A percentile compares a stretch with the other conserved stretches of the same genome.
Conservation (phyloP, 2,329 filamentous ascomycete genomes). For the Ophiocordyceps camponoti-floridani region DNA sequence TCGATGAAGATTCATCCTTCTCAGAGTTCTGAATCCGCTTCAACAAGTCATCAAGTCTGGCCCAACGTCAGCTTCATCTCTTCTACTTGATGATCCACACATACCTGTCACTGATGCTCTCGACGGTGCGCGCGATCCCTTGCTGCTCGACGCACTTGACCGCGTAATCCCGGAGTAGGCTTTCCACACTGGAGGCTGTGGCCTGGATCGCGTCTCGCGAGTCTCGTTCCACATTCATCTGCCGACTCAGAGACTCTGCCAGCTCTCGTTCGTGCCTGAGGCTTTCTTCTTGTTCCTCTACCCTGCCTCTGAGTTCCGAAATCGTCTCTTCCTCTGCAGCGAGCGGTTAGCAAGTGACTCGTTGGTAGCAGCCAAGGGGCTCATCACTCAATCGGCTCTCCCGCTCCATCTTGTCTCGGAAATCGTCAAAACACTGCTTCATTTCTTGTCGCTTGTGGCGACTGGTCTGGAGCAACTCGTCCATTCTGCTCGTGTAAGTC, state of each 20-base stretch:
- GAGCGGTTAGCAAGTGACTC: background rate
- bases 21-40: background rate
- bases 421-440: conserved; percentile 11
- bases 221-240: conserved; percentile 4
- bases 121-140: conserved; percentile 1
- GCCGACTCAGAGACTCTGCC: conserved; percentile 3
- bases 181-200: conserved; percentile 6
- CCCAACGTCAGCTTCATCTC: background rate
- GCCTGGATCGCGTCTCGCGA: conserved; percentile 3
- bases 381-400: conserved; percentile 9
- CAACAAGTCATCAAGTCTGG: background rate
- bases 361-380: too few relatives aligned
- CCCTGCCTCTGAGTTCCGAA: conserved; percentile 6
- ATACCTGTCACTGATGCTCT: conserved; percentile 7
- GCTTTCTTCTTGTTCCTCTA: conserved; percentile 6
- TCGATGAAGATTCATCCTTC: background rate
- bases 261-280: conserved; percentile 1
- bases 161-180: conserved; percentile 4
- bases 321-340: conserved; percentile 9
- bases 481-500: conserved; percentile 7
- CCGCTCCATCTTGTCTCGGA: conserved; percentile 7
- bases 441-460: conserved; percentile 15
- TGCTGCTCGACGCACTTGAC: background rate
- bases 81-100: background rate
- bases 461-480: conserved; percentile 10